Evolutionary conservation across 176 grass and related monocot species (phyloP).

Genomic region (Pharus latifolius): DNA sequence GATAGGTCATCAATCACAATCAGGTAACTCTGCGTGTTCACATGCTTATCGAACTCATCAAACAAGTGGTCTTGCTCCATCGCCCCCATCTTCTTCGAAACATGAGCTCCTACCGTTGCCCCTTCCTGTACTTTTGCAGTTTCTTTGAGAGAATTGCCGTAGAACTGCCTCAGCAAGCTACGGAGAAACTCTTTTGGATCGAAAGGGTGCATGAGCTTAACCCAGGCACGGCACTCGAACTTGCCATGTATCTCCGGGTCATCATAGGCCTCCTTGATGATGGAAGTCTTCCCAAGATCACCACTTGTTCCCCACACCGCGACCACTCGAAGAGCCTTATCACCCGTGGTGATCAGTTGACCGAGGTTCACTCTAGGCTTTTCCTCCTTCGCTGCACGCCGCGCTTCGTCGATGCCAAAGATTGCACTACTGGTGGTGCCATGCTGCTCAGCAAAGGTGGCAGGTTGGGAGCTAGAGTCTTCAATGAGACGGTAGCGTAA

Average conservation of each 20-base stretch:
- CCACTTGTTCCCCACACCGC: background rate
- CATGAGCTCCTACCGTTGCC: too few species aligned
- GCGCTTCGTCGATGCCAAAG: background rate
- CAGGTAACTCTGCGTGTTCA: slow-evolving; percentile 1
- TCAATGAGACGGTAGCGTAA: background rate
- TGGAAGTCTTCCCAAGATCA: background rate
- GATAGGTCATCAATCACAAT: slow-evolving; percentile 24
- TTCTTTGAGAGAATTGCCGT: background rate
- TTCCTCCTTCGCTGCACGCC: background rate
- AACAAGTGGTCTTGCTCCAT: too few species aligned
- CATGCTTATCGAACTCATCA: background rate
- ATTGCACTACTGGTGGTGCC: background rate
- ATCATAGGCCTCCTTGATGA: background rate
- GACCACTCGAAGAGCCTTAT: background rate
- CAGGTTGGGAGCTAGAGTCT: too few species aligned
- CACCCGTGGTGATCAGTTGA: background rate
- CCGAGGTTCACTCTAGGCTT: background rate
- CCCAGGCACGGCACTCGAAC: slow-evolving; percentile 5
- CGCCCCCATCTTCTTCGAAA: background rate
- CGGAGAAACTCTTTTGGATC: background rate
- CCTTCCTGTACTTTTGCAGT: background rate
- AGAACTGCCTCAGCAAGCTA: background rate
- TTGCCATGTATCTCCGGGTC: background rate
- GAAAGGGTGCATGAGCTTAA: slow-evolving; percentile 1
- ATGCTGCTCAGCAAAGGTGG: background rate